Percentiles rank a stretch among this genome's conserved stretches.
Evolutionary conservation across 176 grass and related monocot genomes (phyloP).

Genomic region (Themeda triandra): DNA sequence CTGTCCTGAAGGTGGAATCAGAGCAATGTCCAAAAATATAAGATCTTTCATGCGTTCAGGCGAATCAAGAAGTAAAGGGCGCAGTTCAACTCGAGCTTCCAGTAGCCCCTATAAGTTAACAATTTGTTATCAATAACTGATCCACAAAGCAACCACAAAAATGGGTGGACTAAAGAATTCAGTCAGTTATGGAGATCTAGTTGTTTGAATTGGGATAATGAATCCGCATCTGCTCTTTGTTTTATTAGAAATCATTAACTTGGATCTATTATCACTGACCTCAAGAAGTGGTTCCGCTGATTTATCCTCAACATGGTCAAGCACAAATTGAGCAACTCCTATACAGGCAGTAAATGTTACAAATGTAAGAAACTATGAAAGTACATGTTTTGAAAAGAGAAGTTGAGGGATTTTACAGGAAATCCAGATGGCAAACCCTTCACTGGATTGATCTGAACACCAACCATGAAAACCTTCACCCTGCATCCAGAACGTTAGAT

Average conservation of each 20-base stretch:
- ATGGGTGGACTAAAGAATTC: constrained; percentile 16
- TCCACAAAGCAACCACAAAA: neutral
- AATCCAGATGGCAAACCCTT: constrained; percentile 92
- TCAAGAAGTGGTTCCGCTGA: constrained; percentile 75
- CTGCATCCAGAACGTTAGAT: constrained; percentile 33
- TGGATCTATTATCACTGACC: constrained; percentile 41
- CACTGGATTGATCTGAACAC: constrained; percentile 89
- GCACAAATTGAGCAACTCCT: constrained; percentile 92
- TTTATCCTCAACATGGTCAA: constrained; percentile 92
- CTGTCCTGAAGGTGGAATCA: constrained; percentile 93
- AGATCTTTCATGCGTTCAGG: constrained; percentile 88
- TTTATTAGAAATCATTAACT: neutral
- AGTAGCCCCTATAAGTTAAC: constrained; percentile 59
- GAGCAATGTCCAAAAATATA: constrained; percentile 97
- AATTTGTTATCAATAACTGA: constrained; percentile 28
- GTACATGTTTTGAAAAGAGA: constrained; percentile 19
- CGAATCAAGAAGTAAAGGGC: constrained; percentile 60
- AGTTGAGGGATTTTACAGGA: constrained; percentile 62
- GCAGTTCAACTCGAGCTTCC: constrained; percentile 87
- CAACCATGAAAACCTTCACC: constrained; percentile 99
- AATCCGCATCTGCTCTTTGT: neutral
- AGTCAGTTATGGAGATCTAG: constrained; percentile 4
- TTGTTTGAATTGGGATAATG: neutral
- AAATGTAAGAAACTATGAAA: constrained; percentile 20
- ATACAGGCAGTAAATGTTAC: constrained; percentile 24